These are phyloP conservation scores for Usnea hakonensis DNA, from an alignment of 495 filamentous ascomycete species.

Conservation along the genomic window DNA sequence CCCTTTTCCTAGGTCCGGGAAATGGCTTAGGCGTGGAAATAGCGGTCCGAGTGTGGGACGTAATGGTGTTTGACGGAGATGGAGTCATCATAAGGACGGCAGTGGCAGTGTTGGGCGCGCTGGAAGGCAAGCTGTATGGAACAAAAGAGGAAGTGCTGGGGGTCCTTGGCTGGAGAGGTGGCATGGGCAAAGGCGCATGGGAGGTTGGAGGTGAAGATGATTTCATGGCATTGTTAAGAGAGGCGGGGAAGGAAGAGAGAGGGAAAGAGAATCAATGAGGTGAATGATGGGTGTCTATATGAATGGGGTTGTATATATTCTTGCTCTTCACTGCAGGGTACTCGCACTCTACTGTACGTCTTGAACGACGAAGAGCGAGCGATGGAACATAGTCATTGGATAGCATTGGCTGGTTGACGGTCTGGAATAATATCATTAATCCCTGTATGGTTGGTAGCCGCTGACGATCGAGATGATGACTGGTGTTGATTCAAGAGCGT, in stretches of 20 bases:
- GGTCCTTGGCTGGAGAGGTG: conserved; percentile 47
- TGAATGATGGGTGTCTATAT: conserved; percentile 2
- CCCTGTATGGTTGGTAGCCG: no score
- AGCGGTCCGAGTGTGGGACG: conserved; percentile 78
- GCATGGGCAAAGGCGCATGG: conserved; percentile 29
- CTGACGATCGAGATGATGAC: no score
- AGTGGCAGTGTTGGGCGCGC: conserved; percentile 57
- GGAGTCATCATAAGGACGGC: conserved; percentile 68
- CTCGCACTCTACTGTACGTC: neutral
- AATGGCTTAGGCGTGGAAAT: conserved; percentile 60
- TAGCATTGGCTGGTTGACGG: neutral
- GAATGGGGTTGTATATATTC: neutral
- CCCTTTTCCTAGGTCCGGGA: conserved; percentile 41
- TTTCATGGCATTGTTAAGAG: conserved; percentile 61
- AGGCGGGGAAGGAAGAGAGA: conserved; percentile 52
- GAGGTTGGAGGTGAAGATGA: conserved; percentile 52
- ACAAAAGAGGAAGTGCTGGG: conserved; percentile 44
- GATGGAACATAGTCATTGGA: neutral
- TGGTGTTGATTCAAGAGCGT: no score
- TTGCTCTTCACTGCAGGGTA: neutral
- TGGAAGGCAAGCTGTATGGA: conserved; percentile 58
- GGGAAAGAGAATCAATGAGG: neutral
- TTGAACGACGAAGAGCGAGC: neutral
- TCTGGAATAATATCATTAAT: neutral
- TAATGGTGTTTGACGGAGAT: conserved; percentile 92